These are phyloP conservation scores for Fagopyrum tataricum DNA, from an alignment of 148 eudicot genomes.

Conservation along the genomic window DNA sequence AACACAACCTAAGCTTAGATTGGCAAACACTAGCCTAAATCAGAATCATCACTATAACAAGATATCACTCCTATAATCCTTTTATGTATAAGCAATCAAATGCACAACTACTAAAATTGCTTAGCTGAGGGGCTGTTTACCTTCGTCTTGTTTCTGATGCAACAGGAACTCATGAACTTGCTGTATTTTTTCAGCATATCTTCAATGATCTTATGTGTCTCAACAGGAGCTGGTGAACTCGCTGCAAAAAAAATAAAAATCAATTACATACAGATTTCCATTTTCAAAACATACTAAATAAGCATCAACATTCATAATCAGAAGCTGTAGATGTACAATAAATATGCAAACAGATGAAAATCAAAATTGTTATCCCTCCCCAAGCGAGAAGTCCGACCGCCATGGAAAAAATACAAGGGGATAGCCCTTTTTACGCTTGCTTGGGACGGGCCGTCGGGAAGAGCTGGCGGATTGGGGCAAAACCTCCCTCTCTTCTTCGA, in stretches of 20 bases:
- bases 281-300: no score
- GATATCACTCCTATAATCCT: not conserved
- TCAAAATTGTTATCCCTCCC: no score
- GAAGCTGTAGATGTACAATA: no score
- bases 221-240: no score
- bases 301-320: no score
- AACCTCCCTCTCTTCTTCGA: not conserved
- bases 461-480: conserved; percentile 1
- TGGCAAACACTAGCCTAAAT: not conserved
- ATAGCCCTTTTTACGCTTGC: conserved; percentile 23
- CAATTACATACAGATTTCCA: no score
- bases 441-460: conserved; percentile 26
- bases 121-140: conserved; percentile 20
- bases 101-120: not conserved
- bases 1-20: not conserved
- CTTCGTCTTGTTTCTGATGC: conserved; percentile 38
- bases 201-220: conserved; percentile 44
- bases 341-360: no score
- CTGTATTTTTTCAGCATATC: conserved; percentile 39
- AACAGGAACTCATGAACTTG: conserved; percentile 47
- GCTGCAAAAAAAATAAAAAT: no score
- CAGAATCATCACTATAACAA: not conserved
- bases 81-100: not conserved
- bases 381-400: no score
- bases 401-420: no score